Percentiles rank a stretch among this genome's conserved stretches.
These are phyloP conservation scores for Kalmusia sp. DNA, from an alignment of 2,329 filamentous ascomycete species.

Conservation along the genomic window DNA sequence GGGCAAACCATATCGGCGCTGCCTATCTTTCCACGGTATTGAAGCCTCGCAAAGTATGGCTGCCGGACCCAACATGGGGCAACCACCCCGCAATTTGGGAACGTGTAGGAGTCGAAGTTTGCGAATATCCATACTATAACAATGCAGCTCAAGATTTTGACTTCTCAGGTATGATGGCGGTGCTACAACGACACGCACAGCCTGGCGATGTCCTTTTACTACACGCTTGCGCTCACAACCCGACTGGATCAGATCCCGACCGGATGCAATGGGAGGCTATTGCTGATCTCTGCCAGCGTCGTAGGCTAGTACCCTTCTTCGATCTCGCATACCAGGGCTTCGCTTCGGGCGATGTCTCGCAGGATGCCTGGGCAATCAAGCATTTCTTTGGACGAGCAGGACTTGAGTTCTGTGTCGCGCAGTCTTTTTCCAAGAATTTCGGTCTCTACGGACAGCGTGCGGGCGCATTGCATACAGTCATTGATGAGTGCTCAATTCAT, in stretches of 20 bases:
- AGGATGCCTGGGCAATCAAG: constrained; percentile 86
- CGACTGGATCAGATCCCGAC: constrained; percentile 94
- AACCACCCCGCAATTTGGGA: constrained; percentile 99
- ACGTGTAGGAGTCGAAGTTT: constrained; percentile 81
- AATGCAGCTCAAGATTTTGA: constrained; percentile 88
- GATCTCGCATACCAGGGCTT: constrained; percentile 98
- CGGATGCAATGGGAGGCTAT: constrained; percentile 94
- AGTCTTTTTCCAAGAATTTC: constrained; percentile 64
- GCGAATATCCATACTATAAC: constrained; percentile 92
- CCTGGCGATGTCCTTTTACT: constrained; percentile 85
- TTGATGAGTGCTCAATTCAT: no score
- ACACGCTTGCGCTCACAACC: constrained; percentile 97
- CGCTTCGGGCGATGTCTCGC: constrained; percentile 84
- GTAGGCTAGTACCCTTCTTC: constrained; percentile 95
- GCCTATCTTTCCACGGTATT: constrained; percentile 96
- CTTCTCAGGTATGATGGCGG: constrained; percentile 82
- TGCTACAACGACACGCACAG: constrained; percentile 73
- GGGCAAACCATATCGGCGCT: constrained; percentile 89
- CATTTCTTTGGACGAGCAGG: constrained; percentile 95
- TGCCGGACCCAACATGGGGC: constrained; percentile 95
- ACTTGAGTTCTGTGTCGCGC: constrained; percentile 67
- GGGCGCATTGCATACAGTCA: no score
- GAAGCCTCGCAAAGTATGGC: constrained; percentile 75
- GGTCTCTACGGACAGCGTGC: constrained; percentile 96
- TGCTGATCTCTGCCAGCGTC: constrained; percentile 75